Evolutionary conservation across 345 rosid species (phyloP).

Genomic region (Eucalyptus tenuipes): DNA sequence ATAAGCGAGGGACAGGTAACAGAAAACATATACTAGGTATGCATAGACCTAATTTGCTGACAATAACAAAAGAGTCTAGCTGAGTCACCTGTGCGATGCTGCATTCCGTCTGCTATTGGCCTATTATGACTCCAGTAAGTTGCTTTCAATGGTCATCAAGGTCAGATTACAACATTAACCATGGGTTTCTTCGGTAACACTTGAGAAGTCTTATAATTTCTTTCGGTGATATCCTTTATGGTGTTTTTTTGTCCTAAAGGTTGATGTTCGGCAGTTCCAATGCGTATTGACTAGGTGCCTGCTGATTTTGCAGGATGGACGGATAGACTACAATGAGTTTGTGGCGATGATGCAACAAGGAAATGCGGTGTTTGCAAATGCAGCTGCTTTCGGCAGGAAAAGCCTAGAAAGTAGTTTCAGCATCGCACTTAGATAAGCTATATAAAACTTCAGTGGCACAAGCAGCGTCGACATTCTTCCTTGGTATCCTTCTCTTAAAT

Average conservation of each 20-base stretch:
- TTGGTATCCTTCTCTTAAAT: background rate
- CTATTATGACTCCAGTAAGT: background rate
- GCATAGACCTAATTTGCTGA: background rate
- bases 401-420: slow-evolving; percentile 21
- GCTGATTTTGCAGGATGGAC: slow-evolving; percentile 15
- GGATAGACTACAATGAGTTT: slow-evolving; percentile 22
- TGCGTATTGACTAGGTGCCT: background rate
- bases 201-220: background rate
- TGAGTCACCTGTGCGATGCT: background rate
- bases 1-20: background rate
- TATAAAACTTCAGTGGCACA: background rate
- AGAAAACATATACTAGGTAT: background rate
- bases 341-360: slow-evolving; percentile 31
- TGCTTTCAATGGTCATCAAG: background rate
- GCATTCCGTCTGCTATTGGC: background rate
- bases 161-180: background rate
- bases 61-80: background rate
- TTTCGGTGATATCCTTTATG: background rate
- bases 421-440: background rate
- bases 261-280: background rate
- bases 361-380: background rate
- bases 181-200: background rate
- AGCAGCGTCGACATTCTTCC: background rate
- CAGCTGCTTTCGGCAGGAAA: slow-evolving; percentile 9
- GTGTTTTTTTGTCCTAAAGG: background rate